These are phyloP conservation scores for Apostasia ramifera DNA, from an alignment of 106 monocot species.

Conservation along the genomic window DNA sequence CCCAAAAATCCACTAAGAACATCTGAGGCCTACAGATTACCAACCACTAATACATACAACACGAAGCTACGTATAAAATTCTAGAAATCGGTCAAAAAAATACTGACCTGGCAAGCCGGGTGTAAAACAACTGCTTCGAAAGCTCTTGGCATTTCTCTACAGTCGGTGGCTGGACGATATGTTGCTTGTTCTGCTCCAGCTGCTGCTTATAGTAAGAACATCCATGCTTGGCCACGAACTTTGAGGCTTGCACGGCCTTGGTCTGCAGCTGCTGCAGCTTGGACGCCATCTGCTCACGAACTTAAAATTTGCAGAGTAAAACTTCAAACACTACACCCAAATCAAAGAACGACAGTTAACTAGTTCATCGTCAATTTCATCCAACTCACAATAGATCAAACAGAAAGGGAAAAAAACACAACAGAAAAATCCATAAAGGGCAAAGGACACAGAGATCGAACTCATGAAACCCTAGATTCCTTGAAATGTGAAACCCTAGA, in stretches of 20 bases:
- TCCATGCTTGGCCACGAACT: constrained; percentile 59
- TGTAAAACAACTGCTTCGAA: constrained; percentile 85
- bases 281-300: constrained; percentile 35
- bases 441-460: too few relatives aligned
- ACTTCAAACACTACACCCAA: not conserved
- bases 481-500: too few relatives aligned
- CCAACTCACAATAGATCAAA: not conserved
- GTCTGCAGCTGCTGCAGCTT: constrained; percentile 48
- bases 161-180: constrained; percentile 60
- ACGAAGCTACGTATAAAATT: not conserved
- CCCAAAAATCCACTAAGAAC: too few relatives aligned
- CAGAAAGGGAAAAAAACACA: not conserved
- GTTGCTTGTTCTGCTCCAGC: constrained; percentile 73
- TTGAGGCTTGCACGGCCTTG: constrained; percentile 51
- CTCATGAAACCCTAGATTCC: too few relatives aligned
- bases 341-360: not conserved
- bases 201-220: constrained; percentile 54
- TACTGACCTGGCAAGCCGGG: constrained; percentile 68
- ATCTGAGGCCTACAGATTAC: too few relatives aligned
- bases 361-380: not conserved
- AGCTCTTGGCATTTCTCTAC: constrained; percentile 76
- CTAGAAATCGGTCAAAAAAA: not conserved
- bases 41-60: too few relatives aligned
- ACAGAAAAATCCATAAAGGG: not conserved
- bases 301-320: not conserved